Evolutionary conservation across 306 rosid genomes (phyloP).

Genomic region (Vigna nakashimae): DNA sequence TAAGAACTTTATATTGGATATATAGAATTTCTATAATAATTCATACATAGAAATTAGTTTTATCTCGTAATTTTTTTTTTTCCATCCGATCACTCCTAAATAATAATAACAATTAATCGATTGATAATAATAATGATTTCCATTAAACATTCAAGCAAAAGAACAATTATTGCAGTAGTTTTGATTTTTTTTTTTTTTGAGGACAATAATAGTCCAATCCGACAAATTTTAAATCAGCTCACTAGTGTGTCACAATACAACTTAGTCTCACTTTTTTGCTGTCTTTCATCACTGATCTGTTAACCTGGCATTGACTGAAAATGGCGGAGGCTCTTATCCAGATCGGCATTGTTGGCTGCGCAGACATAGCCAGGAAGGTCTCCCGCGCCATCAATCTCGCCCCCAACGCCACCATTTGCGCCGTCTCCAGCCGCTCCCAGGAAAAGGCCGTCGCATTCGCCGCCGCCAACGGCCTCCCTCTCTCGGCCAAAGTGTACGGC

Average conservation of each 20-base stretch:
- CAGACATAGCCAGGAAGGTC: slow-evolving; percentile 79
- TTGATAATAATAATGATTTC: too few relatives aligned
- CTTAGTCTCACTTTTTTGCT: not conserved
- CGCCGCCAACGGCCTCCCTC: slow-evolving; percentile 62
- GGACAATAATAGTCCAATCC: not conserved
- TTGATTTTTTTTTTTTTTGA: not conserved
- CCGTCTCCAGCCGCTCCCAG: slow-evolving; percentile 76
- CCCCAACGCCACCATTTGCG: slow-evolving; percentile 67
- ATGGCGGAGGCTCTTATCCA: slow-evolving; percentile 58
- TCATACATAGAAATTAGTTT: too few relatives aligned
- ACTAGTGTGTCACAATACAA: not conserved
- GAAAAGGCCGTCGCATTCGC: slow-evolving; percentile 80
- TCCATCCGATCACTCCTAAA: too few relatives aligned
- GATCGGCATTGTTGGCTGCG: slow-evolving; percentile 84
- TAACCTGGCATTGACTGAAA: not conserved
- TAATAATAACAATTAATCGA: too few relatives aligned
- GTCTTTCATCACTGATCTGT: not conserved
- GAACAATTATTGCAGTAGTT: too few relatives aligned
- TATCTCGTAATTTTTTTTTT: too few relatives aligned
- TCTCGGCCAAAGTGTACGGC: slow-evolving; percentile 65
- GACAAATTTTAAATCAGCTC: not conserved
- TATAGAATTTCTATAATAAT: too few relatives aligned
- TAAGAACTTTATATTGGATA: too few relatives aligned
- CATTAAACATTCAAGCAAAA: too few relatives aligned
- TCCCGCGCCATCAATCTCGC: slow-evolving; percentile 71